Conservation (phyloP, 1,284 basidiomycete genomes). For the Heterobasidion annosum region DNA sequence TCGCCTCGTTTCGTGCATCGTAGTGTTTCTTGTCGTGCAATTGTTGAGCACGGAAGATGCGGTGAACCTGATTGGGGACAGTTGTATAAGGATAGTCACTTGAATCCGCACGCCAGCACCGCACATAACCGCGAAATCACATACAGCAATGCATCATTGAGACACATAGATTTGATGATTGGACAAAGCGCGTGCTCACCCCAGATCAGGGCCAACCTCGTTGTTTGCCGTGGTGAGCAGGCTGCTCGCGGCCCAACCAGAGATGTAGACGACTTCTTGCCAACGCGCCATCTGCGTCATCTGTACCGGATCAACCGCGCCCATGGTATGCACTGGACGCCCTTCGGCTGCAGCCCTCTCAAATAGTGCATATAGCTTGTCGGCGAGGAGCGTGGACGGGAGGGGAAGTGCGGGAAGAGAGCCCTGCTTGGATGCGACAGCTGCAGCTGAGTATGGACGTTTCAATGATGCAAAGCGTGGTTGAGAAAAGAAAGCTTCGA, state of each 20-base stretch:
- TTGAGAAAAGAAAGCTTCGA: slow-evolving; percentile 66
- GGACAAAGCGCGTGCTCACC: slow-evolving; percentile 39
- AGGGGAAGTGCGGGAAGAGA: slow-evolving; percentile 74
- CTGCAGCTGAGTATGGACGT: slow-evolving; percentile 71
- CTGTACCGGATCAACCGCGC: slow-evolving; percentile 87
- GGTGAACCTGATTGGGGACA: slow-evolving; percentile 87
- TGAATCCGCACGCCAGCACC: background rate
- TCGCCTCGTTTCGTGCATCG: slow-evolving; percentile 70
- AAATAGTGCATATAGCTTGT: slow-evolving; percentile 74
- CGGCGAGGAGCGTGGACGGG: slow-evolving; percentile 69
- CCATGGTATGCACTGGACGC: slow-evolving; percentile 77
- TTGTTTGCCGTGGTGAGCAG: slow-evolving; percentile 86
- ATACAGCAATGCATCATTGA: background rate
- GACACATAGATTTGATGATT: background rate
- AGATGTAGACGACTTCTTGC: slow-evolving; percentile 93
- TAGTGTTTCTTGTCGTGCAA: slow-evolving; percentile 84
- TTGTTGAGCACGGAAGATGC: slow-evolving; percentile 80
- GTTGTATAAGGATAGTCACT: slow-evolving; percentile 93
- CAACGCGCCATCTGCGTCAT: slow-evolving; percentile 97
- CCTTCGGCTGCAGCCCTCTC: slow-evolving; percentile 54
- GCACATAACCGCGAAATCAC: slow-evolving; percentile 2
- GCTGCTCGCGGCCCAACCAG: slow-evolving; percentile 88
- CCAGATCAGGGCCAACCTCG: slow-evolving; percentile 97
- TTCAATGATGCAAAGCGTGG: slow-evolving; percentile 71
- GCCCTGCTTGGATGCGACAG: slow-evolving; percentile 84